phyloP scores from a whole-genome alignment of 129 eudicot species.

The Heracleum sosnowskyi region DNA sequence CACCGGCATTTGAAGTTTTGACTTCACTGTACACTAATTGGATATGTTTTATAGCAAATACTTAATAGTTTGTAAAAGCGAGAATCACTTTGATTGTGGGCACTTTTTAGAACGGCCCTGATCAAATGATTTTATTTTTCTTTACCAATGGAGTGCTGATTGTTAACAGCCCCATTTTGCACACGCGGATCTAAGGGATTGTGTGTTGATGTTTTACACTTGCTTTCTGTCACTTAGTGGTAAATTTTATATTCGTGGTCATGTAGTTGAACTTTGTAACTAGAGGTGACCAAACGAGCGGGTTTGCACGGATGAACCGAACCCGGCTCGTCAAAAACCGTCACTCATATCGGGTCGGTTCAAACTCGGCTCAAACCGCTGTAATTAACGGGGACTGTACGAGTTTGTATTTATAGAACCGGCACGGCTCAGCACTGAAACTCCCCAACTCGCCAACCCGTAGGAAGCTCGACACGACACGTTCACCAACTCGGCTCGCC shows the following conservation, averaged over 20 bases:
- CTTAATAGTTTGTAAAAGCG: neutral
- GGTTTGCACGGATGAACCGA: too few relatives aligned
- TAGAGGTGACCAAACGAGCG: neutral
- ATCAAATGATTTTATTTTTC: neutral
- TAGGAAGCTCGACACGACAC: too few relatives aligned
- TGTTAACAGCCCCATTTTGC: neutral
- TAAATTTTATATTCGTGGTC: neutral
- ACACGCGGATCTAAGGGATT: slow-evolving; percentile 1
- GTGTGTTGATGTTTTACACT: neutral
- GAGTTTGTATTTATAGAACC: too few relatives aligned
- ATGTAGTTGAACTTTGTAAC: neutral
- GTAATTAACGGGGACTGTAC: too few relatives aligned
- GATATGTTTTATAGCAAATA: neutral
- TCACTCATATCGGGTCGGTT: too few relatives aligned
- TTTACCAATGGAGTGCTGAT: neutral
- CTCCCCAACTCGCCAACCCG: too few relatives aligned
- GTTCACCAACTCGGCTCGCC: too few relatives aligned
- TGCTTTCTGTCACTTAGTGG: neutral
- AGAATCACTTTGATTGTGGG: slow-evolving; percentile 4
- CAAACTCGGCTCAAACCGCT: too few relatives aligned
- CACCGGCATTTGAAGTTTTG: neutral
- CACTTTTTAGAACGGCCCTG: slow-evolving; percentile 10
- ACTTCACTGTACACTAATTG: slow-evolving; percentile 13
- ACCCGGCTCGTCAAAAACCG: too few relatives aligned
- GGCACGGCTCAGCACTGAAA: too few relatives aligned